Conservation (phyloP, 1,139 yeast species). For the Arxiozyma slooffiae region DNA sequence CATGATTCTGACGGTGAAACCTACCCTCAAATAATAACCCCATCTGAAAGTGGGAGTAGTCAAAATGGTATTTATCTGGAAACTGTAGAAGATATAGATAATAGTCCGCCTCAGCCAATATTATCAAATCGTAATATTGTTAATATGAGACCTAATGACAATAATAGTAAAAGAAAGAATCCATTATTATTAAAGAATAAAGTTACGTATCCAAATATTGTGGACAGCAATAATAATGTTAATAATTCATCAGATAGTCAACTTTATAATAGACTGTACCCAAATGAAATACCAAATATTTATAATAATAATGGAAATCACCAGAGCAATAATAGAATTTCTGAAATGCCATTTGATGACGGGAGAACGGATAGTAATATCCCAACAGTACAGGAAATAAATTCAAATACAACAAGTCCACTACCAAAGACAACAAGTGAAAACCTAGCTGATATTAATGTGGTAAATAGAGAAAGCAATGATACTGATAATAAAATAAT, state of each 20-base stretch:
- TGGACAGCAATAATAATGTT: background rate
- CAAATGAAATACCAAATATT: background rate
- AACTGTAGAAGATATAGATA: constrained; percentile 4
- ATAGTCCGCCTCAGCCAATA: constrained; percentile 1
- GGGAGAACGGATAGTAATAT: constrained; percentile 10
- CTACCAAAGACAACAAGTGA: background rate
- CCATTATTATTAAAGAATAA: constrained; percentile 22
- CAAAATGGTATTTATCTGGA: constrained; percentile 1
- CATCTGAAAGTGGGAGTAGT: background rate
- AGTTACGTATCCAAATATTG: constrained; percentile 7
- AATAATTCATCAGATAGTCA: background rate
- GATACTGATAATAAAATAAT: background rate
- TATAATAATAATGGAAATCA: constrained; percentile 5
- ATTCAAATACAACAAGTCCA: constrained; percentile 1
- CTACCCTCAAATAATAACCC: background rate
- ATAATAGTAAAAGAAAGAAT: constrained; percentile 11
- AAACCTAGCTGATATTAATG: background rate
- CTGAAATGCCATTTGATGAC: constrained; percentile 23
- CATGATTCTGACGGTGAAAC: background rate
- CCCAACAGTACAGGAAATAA: constrained; percentile 2
- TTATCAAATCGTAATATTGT: background rate
- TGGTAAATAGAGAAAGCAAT: background rate
- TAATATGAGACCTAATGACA: background rate
- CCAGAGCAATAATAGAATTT: constrained; percentile 11
- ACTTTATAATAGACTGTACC: constrained; percentile 5